phyloP scores from a whole-genome alignment of 2,329 filamentous ascomycete genomes.

The Fusarium caatingaense region DNA sequence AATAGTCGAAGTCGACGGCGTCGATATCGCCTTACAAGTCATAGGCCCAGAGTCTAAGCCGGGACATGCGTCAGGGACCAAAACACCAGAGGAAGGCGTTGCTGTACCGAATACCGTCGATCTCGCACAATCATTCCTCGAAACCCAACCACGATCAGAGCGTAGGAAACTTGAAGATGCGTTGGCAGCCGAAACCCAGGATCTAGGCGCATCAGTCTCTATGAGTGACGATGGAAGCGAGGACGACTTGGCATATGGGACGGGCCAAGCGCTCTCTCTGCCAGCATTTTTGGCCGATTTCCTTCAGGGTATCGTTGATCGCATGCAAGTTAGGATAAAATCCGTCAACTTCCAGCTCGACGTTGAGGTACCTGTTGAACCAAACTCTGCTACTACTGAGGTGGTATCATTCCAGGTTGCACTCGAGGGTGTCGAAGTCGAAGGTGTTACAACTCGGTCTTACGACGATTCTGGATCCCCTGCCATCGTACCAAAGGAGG shows the following conservation, averaged over 20 bases:
- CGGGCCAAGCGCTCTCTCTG: slow-evolving; percentile 75
- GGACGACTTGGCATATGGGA: slow-evolving; percentile 72
- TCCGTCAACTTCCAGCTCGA: slow-evolving; percentile 75
- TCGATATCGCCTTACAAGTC: slow-evolving; percentile 76
- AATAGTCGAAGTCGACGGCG: slow-evolving; percentile 81
- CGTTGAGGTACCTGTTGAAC: slow-evolving; percentile 65
- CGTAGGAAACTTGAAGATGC: slow-evolving; percentile 76
- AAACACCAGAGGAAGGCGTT: slow-evolving; percentile 44
- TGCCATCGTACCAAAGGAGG: slow-evolving; percentile 64
- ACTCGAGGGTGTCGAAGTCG: slow-evolving; percentile 72
- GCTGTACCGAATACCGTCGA: slow-evolving; percentile 76
- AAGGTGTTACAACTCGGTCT: slow-evolving; percentile 68
- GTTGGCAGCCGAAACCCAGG: slow-evolving; percentile 70
- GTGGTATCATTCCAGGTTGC: slow-evolving; percentile 73
- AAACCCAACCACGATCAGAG: slow-evolving; percentile 74
- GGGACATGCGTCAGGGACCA: slow-evolving; percentile 55
- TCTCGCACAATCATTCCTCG: slow-evolving; percentile 81
- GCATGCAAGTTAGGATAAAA: slow-evolving; percentile 73
- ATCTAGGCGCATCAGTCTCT: slow-evolving; percentile 69
- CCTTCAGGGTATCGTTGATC: slow-evolving; percentile 78
- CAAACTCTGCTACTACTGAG: slow-evolving; percentile 60
- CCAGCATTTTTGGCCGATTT: slow-evolving; percentile 78
- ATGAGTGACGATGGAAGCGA: slow-evolving; percentile 72
- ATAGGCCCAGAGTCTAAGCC: slow-evolving; percentile 49
- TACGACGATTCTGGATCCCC: slow-evolving; percentile 49